Percentiles rank a stretch among this genome's conserved stretches.
Conservation (phyloP, 129 eudicot genomes). For the Centella asiatica region DNA sequence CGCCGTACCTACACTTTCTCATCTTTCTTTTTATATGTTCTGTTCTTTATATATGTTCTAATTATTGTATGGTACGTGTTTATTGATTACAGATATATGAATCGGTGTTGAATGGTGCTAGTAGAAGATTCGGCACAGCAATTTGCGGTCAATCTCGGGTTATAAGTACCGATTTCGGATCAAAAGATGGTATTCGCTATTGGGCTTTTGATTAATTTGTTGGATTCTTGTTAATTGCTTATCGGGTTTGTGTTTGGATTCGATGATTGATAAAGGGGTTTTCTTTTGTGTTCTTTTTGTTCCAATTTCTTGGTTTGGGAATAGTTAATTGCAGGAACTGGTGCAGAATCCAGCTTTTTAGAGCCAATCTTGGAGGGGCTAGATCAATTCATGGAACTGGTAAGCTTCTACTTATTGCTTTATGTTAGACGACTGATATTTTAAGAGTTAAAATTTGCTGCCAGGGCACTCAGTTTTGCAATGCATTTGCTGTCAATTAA, state of each 20-base stretch:
- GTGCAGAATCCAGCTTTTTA: constrained; percentile 16
- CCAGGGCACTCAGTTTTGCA: not conserved
- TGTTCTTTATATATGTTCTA: not conserved
- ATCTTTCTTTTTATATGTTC: not conserved
- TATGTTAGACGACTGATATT: not conserved
- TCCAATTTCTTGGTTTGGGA: too few species aligned
- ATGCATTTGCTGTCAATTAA: too few species aligned
- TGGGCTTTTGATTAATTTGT: too few species aligned
- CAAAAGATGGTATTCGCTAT: constrained; percentile 18
- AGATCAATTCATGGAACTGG: constrained; percentile 33
- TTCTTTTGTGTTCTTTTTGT: not conserved
- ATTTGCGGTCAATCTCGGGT: constrained; percentile 8
- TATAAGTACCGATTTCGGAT: constrained; percentile 4
- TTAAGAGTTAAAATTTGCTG: not conserved
- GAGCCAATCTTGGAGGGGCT: constrained; percentile 12
- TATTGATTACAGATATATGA: constrained; percentile 24
- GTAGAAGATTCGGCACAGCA: constrained; percentile 14
- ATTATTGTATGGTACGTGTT: too few species aligned
- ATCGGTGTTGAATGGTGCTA: constrained; percentile 11
- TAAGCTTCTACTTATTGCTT: constrained; percentile 13
- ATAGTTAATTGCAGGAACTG: constrained; percentile 13
- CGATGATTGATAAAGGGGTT: not conserved
- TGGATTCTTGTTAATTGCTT: constrained; percentile 4
- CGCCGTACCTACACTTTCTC: not conserved
- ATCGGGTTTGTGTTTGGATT: not conserved